phyloP scores from a whole-genome alignment of 371 early-diverging fungal species.

The Circinella umbellata region DNA sequence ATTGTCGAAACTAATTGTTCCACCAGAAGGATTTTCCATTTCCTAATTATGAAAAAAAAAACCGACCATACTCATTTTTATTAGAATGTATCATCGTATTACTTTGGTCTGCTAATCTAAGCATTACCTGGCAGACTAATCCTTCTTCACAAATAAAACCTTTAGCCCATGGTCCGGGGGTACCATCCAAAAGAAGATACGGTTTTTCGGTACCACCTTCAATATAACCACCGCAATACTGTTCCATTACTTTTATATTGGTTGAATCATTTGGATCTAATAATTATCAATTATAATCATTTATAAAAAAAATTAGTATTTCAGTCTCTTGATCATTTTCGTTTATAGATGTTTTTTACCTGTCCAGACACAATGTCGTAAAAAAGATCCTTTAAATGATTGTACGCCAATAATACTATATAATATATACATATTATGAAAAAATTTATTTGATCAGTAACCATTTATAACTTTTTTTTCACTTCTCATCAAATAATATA shows the following conservation, averaged over 20 bases:
- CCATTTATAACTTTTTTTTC: too few relatives aligned
- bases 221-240: constrained; percentile 58
- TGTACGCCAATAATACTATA: constrained; percentile 66
- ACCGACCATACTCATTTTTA: too few relatives aligned
- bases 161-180: constrained; percentile 45
- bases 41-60: constrained; percentile 27
- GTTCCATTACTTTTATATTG: constrained; percentile 34
- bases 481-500: neutral
- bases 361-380: constrained; percentile 64
- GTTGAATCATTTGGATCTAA: constrained; percentile 41
- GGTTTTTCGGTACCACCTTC: constrained; percentile 26
- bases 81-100: neutral
- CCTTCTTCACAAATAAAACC: constrained; percentile 63
- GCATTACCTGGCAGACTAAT: constrained; percentile 53
- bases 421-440: neutral
- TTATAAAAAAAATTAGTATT: too few relatives aligned
- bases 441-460: too few relatives aligned
- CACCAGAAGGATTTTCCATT: constrained; percentile 53
- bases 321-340: too few relatives aligned
- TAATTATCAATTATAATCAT: neutral
- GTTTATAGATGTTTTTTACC: constrained; percentile 22
- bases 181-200: constrained; percentile 30
- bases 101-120: neutral
- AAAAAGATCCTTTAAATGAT: constrained; percentile 68
- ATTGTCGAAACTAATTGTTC: constrained; percentile 64